Evolutionary conservation across 768 basidiomycete genomes (phyloP).

Genomic region (Serendipita sp.): DNA sequence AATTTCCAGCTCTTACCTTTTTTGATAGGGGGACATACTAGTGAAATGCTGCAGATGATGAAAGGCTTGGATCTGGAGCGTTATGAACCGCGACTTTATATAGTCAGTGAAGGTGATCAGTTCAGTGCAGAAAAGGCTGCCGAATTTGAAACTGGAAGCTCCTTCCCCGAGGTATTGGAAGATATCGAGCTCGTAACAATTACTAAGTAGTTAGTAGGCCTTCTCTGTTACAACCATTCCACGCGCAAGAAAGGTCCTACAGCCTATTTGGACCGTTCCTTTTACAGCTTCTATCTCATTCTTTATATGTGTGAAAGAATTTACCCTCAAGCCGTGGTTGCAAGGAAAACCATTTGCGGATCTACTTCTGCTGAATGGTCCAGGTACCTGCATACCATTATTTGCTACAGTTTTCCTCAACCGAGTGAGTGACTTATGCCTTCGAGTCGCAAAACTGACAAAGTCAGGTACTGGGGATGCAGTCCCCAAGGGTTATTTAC

Average conservation of each 20-base stretch:
- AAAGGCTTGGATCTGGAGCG: conserved; percentile 56
- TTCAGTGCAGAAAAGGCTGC: conserved; percentile 59
- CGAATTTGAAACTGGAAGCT: conserved; percentile 35
- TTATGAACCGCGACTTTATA: conserved; percentile 64
- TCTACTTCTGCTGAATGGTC: conserved; percentile 78
- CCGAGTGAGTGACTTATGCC: conserved; percentile 30
- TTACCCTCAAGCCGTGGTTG: conserved; percentile 39
- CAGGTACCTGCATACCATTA: conserved; percentile 79
- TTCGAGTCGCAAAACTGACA: conserved; percentile 9
- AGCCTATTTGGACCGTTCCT: conserved; percentile 53
- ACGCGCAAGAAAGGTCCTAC: conserved; percentile 75
- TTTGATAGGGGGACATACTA: conserved; percentile 79
- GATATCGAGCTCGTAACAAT: neutral
- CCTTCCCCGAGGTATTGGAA: conserved; percentile 4
- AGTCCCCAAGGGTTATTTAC: conserved; percentile 61
- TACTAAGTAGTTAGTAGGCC: neutral
- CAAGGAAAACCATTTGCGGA: conserved; percentile 36
- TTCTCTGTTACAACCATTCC: conserved; percentile 41
- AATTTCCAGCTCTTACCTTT: neutral
- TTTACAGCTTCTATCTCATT: conserved; percentile 49
- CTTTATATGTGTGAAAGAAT: conserved; percentile 37
- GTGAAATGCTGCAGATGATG: conserved; percentile 60
- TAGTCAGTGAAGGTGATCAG: conserved; percentile 64
- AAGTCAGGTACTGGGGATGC: conserved; percentile 54
- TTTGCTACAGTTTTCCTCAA: conserved; percentile 54